Evolutionary conservation across 2,329 filamentous ascomycete genomes (phyloP).

Genomic region (Neurospora sp.): DNA sequence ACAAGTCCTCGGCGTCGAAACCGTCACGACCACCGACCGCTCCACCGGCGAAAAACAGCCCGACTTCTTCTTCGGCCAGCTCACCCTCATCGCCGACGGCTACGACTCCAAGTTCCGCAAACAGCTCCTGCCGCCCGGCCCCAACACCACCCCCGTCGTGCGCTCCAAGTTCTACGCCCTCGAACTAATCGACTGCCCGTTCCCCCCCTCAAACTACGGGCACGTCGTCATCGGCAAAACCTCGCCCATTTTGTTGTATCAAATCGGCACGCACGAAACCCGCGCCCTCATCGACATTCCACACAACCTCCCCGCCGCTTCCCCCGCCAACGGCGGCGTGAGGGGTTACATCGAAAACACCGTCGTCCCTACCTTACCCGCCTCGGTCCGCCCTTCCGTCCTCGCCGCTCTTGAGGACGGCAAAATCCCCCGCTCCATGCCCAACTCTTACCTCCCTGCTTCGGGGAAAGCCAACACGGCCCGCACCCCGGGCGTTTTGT

Average conservation of each 20-base stretch:
- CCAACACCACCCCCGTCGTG: slow-evolving; percentile 51
- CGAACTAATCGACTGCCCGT: slow-evolving; percentile 77
- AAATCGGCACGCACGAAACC: slow-evolving; percentile 93
- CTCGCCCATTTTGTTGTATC: slow-evolving; percentile 79
- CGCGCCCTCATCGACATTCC: slow-evolving; percentile 84
- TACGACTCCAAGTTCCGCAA: slow-evolving; percentile 90
- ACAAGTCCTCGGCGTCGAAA: slow-evolving; percentile 76
- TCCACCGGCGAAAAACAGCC: slow-evolving; percentile 42
- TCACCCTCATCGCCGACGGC: slow-evolving; percentile 87
- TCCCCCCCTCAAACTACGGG: slow-evolving; percentile 67
- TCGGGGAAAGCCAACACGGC: slow-evolving; percentile 26
- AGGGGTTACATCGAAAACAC: slow-evolving; percentile 69
- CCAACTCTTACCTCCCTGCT: slow-evolving; percentile 86
- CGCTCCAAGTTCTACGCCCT: slow-evolving; percentile 88
- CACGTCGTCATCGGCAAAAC: slow-evolving; percentile 78
- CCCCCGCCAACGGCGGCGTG: slow-evolving; percentile 66
- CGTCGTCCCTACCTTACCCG: slow-evolving; percentile 69
- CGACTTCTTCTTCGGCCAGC: slow-evolving; percentile 77
- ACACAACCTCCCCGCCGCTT: slow-evolving; percentile 62
- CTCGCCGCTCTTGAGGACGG: slow-evolving; percentile 62
- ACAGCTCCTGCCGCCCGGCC: slow-evolving; percentile 45
- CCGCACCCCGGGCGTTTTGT: slow-evolving; percentile 58
- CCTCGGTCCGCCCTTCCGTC: slow-evolving; percentile 62
- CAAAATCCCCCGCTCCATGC: slow-evolving; percentile 74
- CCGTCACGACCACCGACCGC: slow-evolving; percentile 50